Conservation (phyloP, 2,329 filamentous ascomycete genomes). For the Dothistroma pini region DNA sequence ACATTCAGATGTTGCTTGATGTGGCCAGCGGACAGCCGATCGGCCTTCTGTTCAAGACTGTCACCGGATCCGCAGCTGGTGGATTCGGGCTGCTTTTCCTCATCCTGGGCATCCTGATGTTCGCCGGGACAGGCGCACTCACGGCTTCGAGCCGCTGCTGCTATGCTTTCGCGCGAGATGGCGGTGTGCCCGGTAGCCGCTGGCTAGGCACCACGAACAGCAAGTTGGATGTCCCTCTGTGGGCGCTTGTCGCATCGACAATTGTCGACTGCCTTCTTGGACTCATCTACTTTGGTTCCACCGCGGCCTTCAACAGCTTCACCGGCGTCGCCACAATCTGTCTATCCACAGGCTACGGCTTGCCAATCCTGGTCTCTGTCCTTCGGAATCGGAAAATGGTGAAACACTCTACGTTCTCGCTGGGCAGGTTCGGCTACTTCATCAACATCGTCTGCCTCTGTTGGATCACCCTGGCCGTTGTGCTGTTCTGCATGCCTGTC, state of each 20-base stretch:
- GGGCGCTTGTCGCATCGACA: conserved; percentile 65
- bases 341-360: conserved; percentile 68
- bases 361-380: conserved; percentile 70
- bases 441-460: conserved; percentile 66
- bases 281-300: conserved; percentile 74
- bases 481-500: conserved; percentile 71
- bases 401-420: conserved; percentile 62
- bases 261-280: conserved; percentile 67
- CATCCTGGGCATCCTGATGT: conserved; percentile 71
- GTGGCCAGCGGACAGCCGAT: conserved; percentile 73
- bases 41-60: conserved; percentile 69
- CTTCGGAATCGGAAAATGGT: conserved; percentile 64
- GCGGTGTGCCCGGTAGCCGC: conserved; percentile 54
- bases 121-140: conserved; percentile 70
- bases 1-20: conserved; percentile 59
- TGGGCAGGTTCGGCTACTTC: conserved; percentile 63
- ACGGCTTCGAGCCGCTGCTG: conserved; percentile 70
- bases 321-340: conserved; percentile 78
- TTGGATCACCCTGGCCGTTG: conserved; percentile 67
- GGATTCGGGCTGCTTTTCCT: conserved; percentile 74
- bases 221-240: conserved; percentile 65
- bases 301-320: conserved; percentile 74
- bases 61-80: conserved; percentile 67
- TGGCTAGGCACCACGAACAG: conserved; percentile 54
- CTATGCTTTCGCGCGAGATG: conserved; percentile 70